These are phyloP conservation scores for Claviceps lovelessii DNA, from an alignment of 2,329 filamentous ascomycete genomes.

Conservation along the genomic window DNA sequence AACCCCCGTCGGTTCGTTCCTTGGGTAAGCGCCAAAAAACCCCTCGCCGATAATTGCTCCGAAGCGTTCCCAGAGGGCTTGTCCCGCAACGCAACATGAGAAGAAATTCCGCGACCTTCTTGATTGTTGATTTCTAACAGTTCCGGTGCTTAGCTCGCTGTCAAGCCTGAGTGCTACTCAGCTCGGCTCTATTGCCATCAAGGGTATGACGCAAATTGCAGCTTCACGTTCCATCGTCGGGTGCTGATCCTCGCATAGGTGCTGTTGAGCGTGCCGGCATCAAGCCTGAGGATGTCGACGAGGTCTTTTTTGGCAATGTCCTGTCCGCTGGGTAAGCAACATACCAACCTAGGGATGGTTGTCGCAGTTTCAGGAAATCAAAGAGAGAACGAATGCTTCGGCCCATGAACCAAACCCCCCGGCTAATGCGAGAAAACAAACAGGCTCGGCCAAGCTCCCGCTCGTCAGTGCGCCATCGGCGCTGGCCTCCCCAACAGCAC, in stretches of 20 bases:
- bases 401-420: too few relatives aligned
- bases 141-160: slow-evolving; percentile 58
- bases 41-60: slow-evolving; percentile 2
- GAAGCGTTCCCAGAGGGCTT: neutral
- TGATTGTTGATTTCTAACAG: neutral
- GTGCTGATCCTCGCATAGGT: slow-evolving; percentile 24
- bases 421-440: neutral
- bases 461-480: slow-evolving; percentile 80
- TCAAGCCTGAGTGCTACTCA: slow-evolving; percentile 76
- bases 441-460: slow-evolving; percentile 90
- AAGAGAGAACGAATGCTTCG: too few relatives aligned
- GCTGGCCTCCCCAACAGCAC: slow-evolving; percentile 71
- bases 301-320: slow-evolving; percentile 97
- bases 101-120: neutral
- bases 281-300: slow-evolving; percentile 79
- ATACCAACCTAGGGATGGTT: too few relatives aligned
- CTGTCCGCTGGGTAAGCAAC: slow-evolving; percentile 72
- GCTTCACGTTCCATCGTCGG: neutral
- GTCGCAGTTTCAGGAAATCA: too few relatives aligned
- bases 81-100: neutral
- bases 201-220: slow-evolving; percentile 41
- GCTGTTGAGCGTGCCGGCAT: slow-evolving; percentile 79
- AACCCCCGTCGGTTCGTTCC: slow-evolving; percentile 87
- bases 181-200: slow-evolving; percentile 83
- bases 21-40: slow-evolving; percentile 47